These are phyloP conservation scores for Colletotrichum musae DNA, from an alignment of 2,329 filamentous ascomycete genomes.

Conservation along the genomic window DNA sequence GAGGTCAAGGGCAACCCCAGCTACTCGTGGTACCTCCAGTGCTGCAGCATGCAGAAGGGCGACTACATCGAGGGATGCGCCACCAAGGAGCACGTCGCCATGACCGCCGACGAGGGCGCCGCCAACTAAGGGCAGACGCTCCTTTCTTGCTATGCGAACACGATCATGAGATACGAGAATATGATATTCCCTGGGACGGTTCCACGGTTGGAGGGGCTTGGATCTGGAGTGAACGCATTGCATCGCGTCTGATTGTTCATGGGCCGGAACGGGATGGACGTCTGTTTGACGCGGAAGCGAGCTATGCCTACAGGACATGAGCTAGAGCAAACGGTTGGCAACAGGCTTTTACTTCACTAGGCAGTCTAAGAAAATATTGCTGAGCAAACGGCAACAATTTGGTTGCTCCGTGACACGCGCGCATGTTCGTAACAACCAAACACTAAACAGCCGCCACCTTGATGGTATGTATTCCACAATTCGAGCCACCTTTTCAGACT, in stretches of 20 bases:
- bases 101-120: neutral
- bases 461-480: slow-evolving; percentile 77
- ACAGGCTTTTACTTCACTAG: neutral
- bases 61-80: slow-evolving; percentile 10
- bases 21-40: slow-evolving; percentile 9
- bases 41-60: slow-evolving; percentile 23
- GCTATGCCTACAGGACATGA: neutral
- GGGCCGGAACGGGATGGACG: neutral
- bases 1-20: slow-evolving; percentile 11
- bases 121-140: neutral
- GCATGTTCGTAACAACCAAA: neutral
- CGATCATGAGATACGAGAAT: neutral
- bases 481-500: slow-evolving; percentile 87
- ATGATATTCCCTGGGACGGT: no score
- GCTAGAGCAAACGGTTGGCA: neutral
- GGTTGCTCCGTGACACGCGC: neutral
- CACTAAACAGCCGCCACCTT: neutral
- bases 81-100: slow-evolving; percentile 11
- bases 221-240: neutral
- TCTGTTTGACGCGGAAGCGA: neutral
- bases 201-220: neutral
- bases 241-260: neutral
- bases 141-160: neutral
- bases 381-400: neutral
- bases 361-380: neutral